Percentiles rank a stretch among this genome's conserved stretches.
Evolutionary conservation across 2,329 filamentous ascomycete species (phyloP).

Genomic region (Cryphonectria carpinicola): DNA sequence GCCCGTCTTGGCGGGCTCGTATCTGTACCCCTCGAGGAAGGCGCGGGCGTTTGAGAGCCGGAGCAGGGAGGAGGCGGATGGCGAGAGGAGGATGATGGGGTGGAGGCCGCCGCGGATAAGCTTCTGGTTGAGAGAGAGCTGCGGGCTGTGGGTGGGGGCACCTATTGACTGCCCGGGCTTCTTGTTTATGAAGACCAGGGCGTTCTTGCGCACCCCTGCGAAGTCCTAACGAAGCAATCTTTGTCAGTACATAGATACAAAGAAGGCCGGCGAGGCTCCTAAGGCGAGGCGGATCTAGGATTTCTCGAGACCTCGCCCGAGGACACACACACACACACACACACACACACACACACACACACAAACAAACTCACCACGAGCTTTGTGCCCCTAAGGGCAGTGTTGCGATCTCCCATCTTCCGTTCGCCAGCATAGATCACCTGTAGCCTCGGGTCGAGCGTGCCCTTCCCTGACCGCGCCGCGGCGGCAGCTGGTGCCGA

Average conservation of each 20-base stretch:
- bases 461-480: constrained; percentile 64
- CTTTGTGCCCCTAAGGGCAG: constrained; percentile 82
- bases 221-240: constrained; percentile 62
- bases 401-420: constrained; percentile 91
- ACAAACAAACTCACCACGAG: constrained; percentile 70
- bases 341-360: constrained; percentile 46
- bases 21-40: constrained; percentile 86
- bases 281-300: not conserved
- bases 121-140: constrained; percentile 60
- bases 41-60: constrained; percentile 95
- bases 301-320: too few species aligned
- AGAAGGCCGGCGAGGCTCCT: not conserved
- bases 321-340: constrained; percentile 40
- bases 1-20: constrained; percentile 74
- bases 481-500: constrained; percentile 46
- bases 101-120: constrained; percentile 60
- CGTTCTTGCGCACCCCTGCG: constrained; percentile 86
- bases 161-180: constrained; percentile 49
- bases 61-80: constrained; percentile 90
- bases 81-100: constrained; percentile 95
- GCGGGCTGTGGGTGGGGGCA: constrained; percentile 40
- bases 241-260: not conserved
- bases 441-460: constrained; percentile 77
- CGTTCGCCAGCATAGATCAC: constrained; percentile 93
- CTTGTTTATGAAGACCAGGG: constrained; percentile 73